A percentile compares a stretch with the other conserved stretches of the same genome.
Evolutionary conservation across 2,329 filamentous ascomycete genomes (phyloP).

Genomic region (Leptographium flavum): DNA sequence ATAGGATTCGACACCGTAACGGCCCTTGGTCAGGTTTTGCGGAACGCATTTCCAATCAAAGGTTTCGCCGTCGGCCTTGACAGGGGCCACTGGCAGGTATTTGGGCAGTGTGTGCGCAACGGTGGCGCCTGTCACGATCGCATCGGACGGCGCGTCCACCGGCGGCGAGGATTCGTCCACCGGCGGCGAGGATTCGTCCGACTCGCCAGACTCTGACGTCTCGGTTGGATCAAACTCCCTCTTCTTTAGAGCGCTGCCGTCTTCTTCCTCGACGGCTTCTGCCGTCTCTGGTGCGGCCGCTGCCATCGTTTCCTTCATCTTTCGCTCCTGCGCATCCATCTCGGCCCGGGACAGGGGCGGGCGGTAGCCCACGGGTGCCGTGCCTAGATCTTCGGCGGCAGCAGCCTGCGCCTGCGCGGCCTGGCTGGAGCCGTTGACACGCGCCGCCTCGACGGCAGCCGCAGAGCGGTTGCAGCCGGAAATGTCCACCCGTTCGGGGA

Average conservation of each 20-base stretch:
- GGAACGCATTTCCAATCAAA: constrained; percentile 36
- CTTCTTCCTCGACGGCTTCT: no score
- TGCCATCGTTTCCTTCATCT: background rate
- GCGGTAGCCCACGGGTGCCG: constrained; percentile 17
- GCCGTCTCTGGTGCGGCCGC: constrained; percentile 1
- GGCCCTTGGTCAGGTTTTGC: constrained; percentile 40
- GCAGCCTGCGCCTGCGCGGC: constrained; percentile 22
- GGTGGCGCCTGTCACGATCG: background rate
- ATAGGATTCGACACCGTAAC: constrained; percentile 31
- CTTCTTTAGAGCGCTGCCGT: no score
- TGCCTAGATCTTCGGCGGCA: constrained; percentile 12
- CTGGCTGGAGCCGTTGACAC: constrained; percentile 16
- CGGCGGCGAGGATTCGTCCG: background rate
- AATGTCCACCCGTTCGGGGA: constrained; percentile 64
- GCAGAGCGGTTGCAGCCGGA: constrained; percentile 59
- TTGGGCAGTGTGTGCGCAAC: background rate
- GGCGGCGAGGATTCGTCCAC: background rate
- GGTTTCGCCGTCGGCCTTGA: constrained; percentile 20
- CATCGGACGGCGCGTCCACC: no score
- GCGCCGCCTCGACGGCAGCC: constrained; percentile 14
- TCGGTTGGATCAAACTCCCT: no score
- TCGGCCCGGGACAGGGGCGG: constrained; percentile 5
- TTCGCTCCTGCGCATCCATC: background rate
- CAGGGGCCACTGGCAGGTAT: constrained; percentile 11
- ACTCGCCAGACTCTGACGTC: no score